phyloP scores from a whole-genome alignment of 2,329 filamentous ascomycete genomes.

The Talaromyces sp. region DNA sequence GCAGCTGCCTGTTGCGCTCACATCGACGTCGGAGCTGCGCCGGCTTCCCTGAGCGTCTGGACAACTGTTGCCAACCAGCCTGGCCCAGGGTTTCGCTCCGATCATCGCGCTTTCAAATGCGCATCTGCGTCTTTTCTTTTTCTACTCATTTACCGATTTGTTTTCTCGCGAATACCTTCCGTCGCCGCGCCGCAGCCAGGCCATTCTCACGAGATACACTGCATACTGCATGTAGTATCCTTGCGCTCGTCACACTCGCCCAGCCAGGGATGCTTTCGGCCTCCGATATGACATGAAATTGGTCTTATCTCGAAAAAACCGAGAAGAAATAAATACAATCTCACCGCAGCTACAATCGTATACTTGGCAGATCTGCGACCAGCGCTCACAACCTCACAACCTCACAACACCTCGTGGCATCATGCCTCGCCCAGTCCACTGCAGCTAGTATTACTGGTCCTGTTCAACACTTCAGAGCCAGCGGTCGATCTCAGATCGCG shows the following conservation, averaged over 20 bases:
- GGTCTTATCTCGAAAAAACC: neutral
- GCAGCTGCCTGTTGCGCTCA: neutral
- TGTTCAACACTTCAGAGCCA: neutral
- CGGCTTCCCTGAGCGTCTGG: neutral
- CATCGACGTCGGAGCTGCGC: neutral
- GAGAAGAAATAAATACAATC: neutral
- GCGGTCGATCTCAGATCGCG: neutral
- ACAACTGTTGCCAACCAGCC: neutral
- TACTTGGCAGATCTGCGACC: neutral
- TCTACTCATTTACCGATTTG: neutral
- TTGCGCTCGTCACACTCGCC: neutral
- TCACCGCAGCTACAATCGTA: neutral
- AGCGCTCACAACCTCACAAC: too few species aligned
- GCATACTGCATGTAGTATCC: neutral
- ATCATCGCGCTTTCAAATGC: neutral
- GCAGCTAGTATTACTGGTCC: neutral
- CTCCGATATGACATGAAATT: neutral
- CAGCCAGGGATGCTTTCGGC: neutral
- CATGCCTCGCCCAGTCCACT: neutral
- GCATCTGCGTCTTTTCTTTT: neutral
- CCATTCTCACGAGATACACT: neutral
- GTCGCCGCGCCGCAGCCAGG: neutral
- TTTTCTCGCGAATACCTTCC: neutral
- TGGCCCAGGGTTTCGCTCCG: neutral
- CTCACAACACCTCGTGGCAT: neutral